Base-by-base conservation (phyloP, 1,139 yeast genomes). In the Hansenula lynferdii region DNA sequence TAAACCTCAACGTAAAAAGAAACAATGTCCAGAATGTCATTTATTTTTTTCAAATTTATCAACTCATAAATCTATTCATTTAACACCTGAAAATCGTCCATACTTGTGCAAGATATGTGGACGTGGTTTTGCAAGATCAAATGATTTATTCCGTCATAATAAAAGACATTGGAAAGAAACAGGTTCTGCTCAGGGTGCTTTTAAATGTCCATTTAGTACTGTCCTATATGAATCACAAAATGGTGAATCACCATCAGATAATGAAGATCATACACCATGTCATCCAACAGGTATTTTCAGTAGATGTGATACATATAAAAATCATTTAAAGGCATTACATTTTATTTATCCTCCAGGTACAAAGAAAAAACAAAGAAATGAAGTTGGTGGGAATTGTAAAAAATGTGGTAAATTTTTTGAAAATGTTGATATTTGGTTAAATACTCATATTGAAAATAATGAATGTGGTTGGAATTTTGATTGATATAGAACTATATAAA, bases 271-370 rank as follows among this genome's bases (percentile, higher is more conserved):
- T 8, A 23, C 42, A 4, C 50, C 57, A 10, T 86, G 96, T 56
- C 96, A 89, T 58, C 75, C 76, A 43, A 78, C 86, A 5, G 96
- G 96, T 7, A 80, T 84, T 28, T 89, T 89, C 53, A 77, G 89
- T 16, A 72, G 97, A 35, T 85, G 96, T 57, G 97, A 89, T 60
- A 89, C 97, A 7, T 89, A 78, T 64, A 89, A 89, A 57, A 89
- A 87, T 61, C 97, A 89, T 61, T 68, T 89, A 45, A 85, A 85
- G 58, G 95, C 96, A 5, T 72, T 89, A 47, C 97, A 89, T 59
- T 89, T 89, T 60, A 85, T 78, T 53, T 89, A 89, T 60, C 97
- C 97, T 3, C 73, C 74, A 33, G 96, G 95, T 6, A 87, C 96
- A 8, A 79, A 80, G 54, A 87, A 87, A 62, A 80, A 77, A 48